Evolutionary conservation across 176 grass and related monocot species (phyloP).

Genomic region (Saccharum officinarum): DNA sequence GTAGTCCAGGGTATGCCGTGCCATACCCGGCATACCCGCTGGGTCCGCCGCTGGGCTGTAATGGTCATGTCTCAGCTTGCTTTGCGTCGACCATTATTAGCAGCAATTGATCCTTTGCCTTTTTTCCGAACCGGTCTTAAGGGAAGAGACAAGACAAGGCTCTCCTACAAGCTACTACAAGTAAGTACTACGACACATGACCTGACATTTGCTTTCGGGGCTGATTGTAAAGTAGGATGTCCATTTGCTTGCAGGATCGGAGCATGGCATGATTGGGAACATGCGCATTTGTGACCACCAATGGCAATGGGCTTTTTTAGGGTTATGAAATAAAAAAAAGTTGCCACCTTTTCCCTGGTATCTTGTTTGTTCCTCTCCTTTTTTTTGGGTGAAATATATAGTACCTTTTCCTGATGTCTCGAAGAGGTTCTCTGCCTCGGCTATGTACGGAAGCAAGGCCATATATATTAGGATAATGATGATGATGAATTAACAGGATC

Average conservation of each 20-base stretch:
- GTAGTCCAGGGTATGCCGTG: too few species aligned
- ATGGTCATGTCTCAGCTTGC: not conserved
- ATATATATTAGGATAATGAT: not conserved
- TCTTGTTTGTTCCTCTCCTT: not conserved
- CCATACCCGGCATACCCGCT: too few species aligned
- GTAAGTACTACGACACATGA: conserved; percentile 21
- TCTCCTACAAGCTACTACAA: conserved; percentile 30
- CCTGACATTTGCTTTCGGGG: not conserved
- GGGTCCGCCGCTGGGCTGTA: too few species aligned
- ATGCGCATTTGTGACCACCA: not conserved
- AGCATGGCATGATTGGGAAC: not conserved
- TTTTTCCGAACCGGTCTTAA: conserved; percentile 30
- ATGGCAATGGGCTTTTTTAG: not conserved
- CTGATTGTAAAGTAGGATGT: conserved; percentile 28
- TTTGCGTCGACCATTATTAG: not conserved
- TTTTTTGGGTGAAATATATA: not conserved
- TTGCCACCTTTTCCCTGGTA: not conserved
- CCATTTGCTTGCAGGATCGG: conserved; percentile 7
- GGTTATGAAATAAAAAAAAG: not conserved
- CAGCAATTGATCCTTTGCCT: not conserved
- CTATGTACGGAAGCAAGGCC: not conserved
- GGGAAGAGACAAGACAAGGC: conserved; percentile 39
- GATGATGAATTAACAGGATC: not conserved
- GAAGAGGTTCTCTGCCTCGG: not conserved
- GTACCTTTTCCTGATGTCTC: not conserved